These are phyloP conservation scores for Geotrichum restrictum DNA, from an alignment of 1,139 yeast genomes.

Conservation along the genomic window DNA sequence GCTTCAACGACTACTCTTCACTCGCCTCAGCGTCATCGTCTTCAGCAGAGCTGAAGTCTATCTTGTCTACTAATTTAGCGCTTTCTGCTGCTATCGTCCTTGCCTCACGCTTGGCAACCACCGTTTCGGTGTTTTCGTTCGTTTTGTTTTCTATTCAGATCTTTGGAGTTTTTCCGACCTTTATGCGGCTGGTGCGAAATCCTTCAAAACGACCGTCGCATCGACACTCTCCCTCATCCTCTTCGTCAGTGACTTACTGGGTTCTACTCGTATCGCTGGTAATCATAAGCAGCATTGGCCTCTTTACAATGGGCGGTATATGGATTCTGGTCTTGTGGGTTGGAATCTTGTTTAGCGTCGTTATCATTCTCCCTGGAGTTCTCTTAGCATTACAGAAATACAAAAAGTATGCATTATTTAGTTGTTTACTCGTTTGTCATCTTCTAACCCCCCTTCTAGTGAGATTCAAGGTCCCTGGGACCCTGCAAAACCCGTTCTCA, in stretches of 20 bases:
- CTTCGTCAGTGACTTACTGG: conserved; percentile 27
- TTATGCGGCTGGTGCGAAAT: conserved; percentile 40
- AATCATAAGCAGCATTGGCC: conserved; percentile 33
- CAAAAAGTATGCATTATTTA: conserved; percentile 46
- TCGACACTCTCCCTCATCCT: conserved; percentile 2
- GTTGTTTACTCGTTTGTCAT: not conserved
- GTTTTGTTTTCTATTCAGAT: conserved; percentile 67
- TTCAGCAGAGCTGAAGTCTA: conserved; percentile 43
- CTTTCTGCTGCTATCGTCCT: conserved; percentile 83
- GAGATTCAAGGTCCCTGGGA: conserved; percentile 96
- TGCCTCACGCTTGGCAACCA: conserved; percentile 74
- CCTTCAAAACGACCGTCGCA: conserved; percentile 36
- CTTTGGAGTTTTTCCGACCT: conserved; percentile 68
- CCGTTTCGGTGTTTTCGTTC: conserved; percentile 77
- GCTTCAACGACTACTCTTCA: conserved; percentile 60
- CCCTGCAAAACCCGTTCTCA: conserved; percentile 61
- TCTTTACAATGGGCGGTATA: conserved; percentile 43
- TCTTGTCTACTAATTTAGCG: conserved; percentile 76
- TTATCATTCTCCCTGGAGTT: conserved; percentile 64
- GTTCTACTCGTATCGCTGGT: conserved; percentile 29
- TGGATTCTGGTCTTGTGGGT: conserved; percentile 50
- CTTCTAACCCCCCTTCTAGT: conserved; percentile 14
- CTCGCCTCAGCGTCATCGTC: conserved; percentile 29
- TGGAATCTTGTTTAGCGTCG: conserved; percentile 46
- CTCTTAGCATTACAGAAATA: conserved; percentile 70